phyloP scores from a whole-genome alignment of 768 basidiomycete genomes.

The Suillus plorans region DNA sequence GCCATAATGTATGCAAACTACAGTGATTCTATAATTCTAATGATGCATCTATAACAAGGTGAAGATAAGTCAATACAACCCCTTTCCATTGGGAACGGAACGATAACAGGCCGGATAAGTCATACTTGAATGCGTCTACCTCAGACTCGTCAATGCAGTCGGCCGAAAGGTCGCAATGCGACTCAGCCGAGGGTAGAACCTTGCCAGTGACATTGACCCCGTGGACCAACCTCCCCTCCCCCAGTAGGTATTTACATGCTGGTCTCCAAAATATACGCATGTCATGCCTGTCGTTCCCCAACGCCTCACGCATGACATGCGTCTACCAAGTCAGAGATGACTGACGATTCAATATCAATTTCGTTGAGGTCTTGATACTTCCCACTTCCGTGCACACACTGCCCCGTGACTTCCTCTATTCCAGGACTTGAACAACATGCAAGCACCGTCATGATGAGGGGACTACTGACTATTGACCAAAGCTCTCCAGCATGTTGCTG shows the following conservation, averaged over 20 bases:
- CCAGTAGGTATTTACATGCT: no score
- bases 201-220: no score
- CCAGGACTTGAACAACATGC: background rate
- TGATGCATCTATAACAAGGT: background rate
- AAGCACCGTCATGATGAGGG: background rate
- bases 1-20: conserved; percentile 1
- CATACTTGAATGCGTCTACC: conserved; percentile 62
- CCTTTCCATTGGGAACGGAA: conserved; percentile 44
- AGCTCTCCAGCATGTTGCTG: no score
- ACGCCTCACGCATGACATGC: background rate
- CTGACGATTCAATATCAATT: no score
- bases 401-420: background rate
- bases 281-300: background rate
- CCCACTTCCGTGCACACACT: background rate
- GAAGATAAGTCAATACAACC: conserved; percentile 13
- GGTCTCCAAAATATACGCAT: background rate
- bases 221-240: no score
- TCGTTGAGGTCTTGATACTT: background rate
- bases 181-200: no score
- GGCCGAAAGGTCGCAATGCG: conserved; percentile 33
- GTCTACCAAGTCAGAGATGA: no score
- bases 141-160: conserved; percentile 45
- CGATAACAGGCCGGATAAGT: conserved; percentile 49
- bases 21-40: background rate
- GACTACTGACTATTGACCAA: background rate